phyloP scores from a whole-genome alignment of 257 asterid genomes.

The Solanum piurae region DNA sequence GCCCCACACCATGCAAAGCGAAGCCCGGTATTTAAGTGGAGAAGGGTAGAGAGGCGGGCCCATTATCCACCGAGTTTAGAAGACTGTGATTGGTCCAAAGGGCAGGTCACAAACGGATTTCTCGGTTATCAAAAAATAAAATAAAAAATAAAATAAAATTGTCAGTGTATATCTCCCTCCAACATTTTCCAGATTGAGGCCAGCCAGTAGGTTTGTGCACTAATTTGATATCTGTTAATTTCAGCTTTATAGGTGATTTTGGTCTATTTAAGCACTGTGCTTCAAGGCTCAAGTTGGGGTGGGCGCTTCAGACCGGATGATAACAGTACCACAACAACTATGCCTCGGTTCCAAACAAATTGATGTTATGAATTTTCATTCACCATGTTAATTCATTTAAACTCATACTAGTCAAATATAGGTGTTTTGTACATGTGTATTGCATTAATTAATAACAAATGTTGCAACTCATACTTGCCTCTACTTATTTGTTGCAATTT shows the following conservation, averaged over 20 bases:
- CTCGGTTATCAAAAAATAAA: too few species aligned
- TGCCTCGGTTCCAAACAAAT: neutral
- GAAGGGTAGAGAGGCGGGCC: too few species aligned
- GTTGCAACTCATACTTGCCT: neutral
- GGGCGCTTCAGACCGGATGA: neutral
- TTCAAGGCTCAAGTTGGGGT: neutral
- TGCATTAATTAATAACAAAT: neutral
- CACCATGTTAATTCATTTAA: neutral
- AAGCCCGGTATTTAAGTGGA: too few species aligned
- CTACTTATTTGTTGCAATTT: neutral
- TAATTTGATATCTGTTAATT: too few species aligned
- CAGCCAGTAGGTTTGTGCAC: neutral
- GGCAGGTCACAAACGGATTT: too few species aligned
- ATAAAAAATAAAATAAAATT: neutral
- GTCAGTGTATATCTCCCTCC: neutral
- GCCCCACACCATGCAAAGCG: too few species aligned
- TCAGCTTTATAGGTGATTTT: neutral
- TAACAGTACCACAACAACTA: neutral
- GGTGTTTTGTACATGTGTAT: neutral
- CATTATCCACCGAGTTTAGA: too few species aligned
- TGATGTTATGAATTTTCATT: neutral
- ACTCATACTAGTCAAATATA: neutral
- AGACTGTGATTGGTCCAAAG: too few species aligned
- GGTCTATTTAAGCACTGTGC: neutral
- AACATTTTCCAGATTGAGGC: neutral